phyloP scores from a whole-genome alignment of 2,329 filamentous ascomycete genomes.

The Lachnellula arida region DNA sequence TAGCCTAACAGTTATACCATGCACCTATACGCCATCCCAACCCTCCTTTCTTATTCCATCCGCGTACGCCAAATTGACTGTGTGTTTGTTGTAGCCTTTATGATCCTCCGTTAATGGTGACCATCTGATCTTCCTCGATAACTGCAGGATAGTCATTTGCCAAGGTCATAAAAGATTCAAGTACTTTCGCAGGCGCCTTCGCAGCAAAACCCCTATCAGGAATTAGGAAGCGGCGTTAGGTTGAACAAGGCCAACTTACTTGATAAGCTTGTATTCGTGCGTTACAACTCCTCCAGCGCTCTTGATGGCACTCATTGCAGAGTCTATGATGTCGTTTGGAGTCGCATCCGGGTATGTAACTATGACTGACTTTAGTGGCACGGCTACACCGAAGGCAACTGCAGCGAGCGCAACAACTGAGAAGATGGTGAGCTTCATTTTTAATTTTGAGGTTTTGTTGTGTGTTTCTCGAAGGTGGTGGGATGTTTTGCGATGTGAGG shows the following conservation, averaged over 20 bases:
- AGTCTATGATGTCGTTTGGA: slow-evolving; percentile 60
- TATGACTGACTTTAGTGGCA: slow-evolving; percentile 65
- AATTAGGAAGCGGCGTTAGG: not conserved
- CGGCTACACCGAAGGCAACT: slow-evolving; percentile 52
- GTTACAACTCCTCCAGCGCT: slow-evolving; percentile 72
- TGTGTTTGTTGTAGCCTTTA: not conserved
- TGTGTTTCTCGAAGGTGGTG: not conserved
- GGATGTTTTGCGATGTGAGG: not conserved
- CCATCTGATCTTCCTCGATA: slow-evolving; percentile 73
- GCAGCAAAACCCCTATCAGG: slow-evolving; percentile 68
- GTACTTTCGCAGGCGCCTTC: slow-evolving; percentile 62
- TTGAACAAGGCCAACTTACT: slow-evolving; percentile 44
- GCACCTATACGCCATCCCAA: not conserved
- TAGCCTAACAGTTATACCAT: not conserved
- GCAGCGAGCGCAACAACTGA: slow-evolving; percentile 53
- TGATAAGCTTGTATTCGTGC: slow-evolving; percentile 66
- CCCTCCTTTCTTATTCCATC: not conserved
- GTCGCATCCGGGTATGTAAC: slow-evolving; percentile 68
- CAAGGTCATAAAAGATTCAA: slow-evolving; percentile 62
- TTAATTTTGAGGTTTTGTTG: not conserved
- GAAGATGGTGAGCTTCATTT: slow-evolving; percentile 61
- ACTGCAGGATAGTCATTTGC: slow-evolving; percentile 55
- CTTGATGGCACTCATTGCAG: slow-evolving; percentile 67
- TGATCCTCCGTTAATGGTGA: slow-evolving; percentile 33
- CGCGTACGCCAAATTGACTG: no score